phyloP scores from a whole-genome alignment of 2,329 filamentous ascomycete genomes.

The Stemphylium lycopersici region DNA sequence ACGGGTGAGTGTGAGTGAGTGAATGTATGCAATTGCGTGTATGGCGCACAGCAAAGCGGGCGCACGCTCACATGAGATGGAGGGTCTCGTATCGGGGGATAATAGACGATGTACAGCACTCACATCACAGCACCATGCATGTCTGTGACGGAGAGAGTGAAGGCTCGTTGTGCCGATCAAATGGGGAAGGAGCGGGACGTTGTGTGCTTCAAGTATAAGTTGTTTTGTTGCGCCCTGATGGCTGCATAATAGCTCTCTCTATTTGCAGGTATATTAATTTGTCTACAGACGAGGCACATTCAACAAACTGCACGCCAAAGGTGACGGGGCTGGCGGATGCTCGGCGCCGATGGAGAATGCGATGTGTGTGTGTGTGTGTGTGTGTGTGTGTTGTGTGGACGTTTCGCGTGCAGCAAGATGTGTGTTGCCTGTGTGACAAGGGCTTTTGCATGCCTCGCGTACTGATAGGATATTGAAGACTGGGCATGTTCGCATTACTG shows the following conservation, averaged over 20 bases:
- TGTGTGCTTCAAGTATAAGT: background rate
- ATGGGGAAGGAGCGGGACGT: constrained; percentile 10
- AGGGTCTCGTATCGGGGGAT: constrained; percentile 13
- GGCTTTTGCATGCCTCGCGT: background rate
- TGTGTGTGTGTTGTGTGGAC: constrained; percentile 1
- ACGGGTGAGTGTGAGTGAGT: background rate
- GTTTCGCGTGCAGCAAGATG: constrained; percentile 11
- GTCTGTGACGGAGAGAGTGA: constrained; percentile 1
- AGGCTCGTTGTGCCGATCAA: constrained; percentile 4
- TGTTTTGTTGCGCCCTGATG: background rate
- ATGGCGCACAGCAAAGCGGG: constrained; percentile 13
- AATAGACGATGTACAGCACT: constrained; percentile 4
- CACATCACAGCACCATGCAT: background rate
- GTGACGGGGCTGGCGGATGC: background rate
- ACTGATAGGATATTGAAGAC: constrained; percentile 9
- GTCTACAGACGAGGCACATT: background rate
- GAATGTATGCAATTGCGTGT: constrained; percentile 3
- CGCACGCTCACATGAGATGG: constrained; percentile 2
- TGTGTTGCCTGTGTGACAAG: constrained; percentile 9
- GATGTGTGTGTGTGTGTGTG: background rate
- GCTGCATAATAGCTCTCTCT: background rate
- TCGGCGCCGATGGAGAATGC: background rate
- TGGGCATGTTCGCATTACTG: constrained; percentile 1
- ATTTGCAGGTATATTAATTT: constrained; percentile 3
- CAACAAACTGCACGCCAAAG: background rate